Evolutionary conservation across 2,329 filamentous ascomycete genomes (phyloP).

Genomic region (Fusarium tupiense): DNA sequence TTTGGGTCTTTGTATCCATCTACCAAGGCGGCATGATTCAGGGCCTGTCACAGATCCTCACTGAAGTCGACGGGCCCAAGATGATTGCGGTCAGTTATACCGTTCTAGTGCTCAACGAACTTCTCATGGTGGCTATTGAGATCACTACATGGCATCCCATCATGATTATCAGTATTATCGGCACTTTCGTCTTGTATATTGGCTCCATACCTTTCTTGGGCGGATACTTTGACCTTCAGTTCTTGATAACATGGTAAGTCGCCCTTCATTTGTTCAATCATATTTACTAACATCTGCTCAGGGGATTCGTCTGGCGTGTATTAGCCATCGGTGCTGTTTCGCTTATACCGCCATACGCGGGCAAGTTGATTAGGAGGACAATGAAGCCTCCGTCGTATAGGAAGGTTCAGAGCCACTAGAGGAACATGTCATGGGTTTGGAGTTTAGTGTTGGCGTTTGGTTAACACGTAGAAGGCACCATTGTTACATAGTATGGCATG

Average conservation of each 20-base stretch:
- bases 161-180: slow-evolving; percentile 87
- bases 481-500: slow-evolving; percentile 25
- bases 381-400: slow-evolving; percentile 94
- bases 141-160: slow-evolving; percentile 96
- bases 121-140: slow-evolving; percentile 96
- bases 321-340: slow-evolving; percentile 81
- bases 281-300: slow-evolving; percentile 45
- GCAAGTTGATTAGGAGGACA: slow-evolving; percentile 83
- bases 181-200: slow-evolving; percentile 83
- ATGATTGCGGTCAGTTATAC: slow-evolving; percentile 96
- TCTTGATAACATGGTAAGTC: slow-evolving; percentile 74
- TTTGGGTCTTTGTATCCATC: slow-evolving; percentile 93
- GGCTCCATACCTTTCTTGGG: slow-evolving; percentile 87
- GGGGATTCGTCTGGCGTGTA: slow-evolving; percentile 90
- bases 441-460: slow-evolving; percentile 33
- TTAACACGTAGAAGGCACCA: slow-evolving; percentile 28
- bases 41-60: slow-evolving; percentile 88
- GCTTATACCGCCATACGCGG: slow-evolving; percentile 86
- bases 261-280: background rate
- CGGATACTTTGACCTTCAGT: slow-evolving; percentile 87
- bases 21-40: slow-evolving; percentile 98
- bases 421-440: slow-evolving; percentile 5
- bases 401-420: slow-evolving; percentile 81
- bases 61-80: slow-evolving; percentile 74
- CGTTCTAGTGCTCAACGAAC: slow-evolving; percentile 90